Base-by-base conservation (phyloP, 2,329 filamentous ascomycete species). In the Trichoderma sp. region DNA sequence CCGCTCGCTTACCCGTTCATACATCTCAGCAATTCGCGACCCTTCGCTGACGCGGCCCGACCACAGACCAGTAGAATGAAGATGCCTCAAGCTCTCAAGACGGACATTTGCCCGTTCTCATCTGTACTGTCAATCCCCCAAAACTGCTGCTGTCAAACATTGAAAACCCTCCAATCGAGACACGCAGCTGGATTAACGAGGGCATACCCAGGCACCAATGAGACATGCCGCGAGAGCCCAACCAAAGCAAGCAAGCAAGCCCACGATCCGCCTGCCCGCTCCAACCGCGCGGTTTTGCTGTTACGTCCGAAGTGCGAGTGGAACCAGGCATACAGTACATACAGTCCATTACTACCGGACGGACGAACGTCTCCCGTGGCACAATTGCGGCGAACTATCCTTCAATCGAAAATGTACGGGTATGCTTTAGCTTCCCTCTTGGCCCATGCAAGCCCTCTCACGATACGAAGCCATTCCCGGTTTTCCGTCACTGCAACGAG, bases 251-350 rank as follows among this genome's bases (percentile, higher is more conserved):
- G 17, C 39, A 39, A 47, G 19, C 39, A 19, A 34, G 17, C 39
- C n/a, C 34, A 39, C 34, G n/a, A 48, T 45, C 58, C 48, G 58
- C 58, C 44, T 34, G 58, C n/a, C 58, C 58, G 58, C 58, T 39
- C 43, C 44, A 47, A 19, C 61, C 61, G 41, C 63, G 55, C 28
- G 34, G 39, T 61, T 51, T 59, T 21, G 24, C 26, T 65, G 63
- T 59, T 52, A 65, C 21, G 54, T 26, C 63, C 63, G 63, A 61
- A 60, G 56, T 62, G 63, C 47, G 63, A 50, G 63, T 65, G 63
- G 63, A 41, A 51, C 24, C 48, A 30, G 5, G 17, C 50, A 62
- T 54, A 59, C 34, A 24, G 21, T 24, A 24, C 21, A 24, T 24
- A 24, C 21, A 24, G 21, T 24, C 21, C 21, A 24, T 24, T 24